Base-by-base conservation (phyloP, 805 yeast genomes). In the Wickerhamiella azyma region DNA sequence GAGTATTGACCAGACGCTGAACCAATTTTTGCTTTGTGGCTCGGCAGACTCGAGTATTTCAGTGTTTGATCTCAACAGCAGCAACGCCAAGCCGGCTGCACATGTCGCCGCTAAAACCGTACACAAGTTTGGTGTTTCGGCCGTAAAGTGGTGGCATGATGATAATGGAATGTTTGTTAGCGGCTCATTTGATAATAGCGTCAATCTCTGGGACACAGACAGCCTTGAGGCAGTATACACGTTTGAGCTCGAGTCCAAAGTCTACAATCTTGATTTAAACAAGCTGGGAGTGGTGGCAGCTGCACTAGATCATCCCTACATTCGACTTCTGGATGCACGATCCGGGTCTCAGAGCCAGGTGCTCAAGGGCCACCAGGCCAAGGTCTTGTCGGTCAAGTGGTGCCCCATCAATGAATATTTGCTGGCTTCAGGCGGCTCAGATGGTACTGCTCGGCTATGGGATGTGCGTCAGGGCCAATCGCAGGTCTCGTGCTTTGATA, bases 131-230 rank as follows among this genome's bases (percentile, higher is more conserved):
- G 94, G 95, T 0, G 69, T 88, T 0, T 81, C 94, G 0, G 64
- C 74, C 13, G 66, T 84, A 0, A 68, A 71, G 54, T 88, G 96
- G 96, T 89, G 95, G 89, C 86, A 92, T 0, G 66, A 66, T 39
- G 96, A 88, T 61, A 76, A 79, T 29, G 96, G 95, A 1, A 70
- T 88, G 78, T 86, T 85, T 64, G 69, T 85, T 16, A 73, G 85
- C 2, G 76, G 85, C 1, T 84, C 95, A 0, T 85, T 77, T 59
- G 96, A 88, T 60, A 76, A 74, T 48, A 72, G 76, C 0, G 73
- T 86, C 18, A 81, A 79, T 51, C 68, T 85, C 1, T 88, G 94
- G 94, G 95, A 85, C 58, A 72, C 95, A 0, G 71, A 71, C 46
- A 64, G 71, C 14, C 63, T 86, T 52, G 67, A 68, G n/a, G 74